These are phyloP conservation scores for Naganishia kalamii DNA, from an alignment of 768 basidiomycete genomes.

Conservation along the genomic window DNA sequence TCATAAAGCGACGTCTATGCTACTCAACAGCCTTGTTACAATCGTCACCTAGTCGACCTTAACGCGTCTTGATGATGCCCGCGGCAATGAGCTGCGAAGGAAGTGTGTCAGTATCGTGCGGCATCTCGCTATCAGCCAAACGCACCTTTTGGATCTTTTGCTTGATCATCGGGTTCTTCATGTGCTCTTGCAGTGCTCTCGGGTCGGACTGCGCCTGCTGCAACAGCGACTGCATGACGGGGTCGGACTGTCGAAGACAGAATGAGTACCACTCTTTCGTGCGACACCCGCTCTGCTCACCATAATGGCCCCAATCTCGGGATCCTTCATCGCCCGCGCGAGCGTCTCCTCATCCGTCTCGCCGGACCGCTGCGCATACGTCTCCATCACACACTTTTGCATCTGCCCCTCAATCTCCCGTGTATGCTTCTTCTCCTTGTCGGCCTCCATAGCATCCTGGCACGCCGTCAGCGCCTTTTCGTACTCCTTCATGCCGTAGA, in stretches of 20 bases:
- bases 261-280: neutral
- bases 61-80: slow-evolving; percentile 76
- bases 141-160: slow-evolving; percentile 68
- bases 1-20: too few relatives aligned
- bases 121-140: neutral
- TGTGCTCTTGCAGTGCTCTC: slow-evolving; percentile 81
- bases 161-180: slow-evolving; percentile 73
- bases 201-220: slow-evolving; percentile 91
- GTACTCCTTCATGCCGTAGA: slow-evolving; percentile 85
- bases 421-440: slow-evolving; percentile 73
- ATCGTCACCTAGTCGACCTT: slow-evolving; percentile 14
- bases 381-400: slow-evolving; percentile 69
- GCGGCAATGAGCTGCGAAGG: slow-evolving; percentile 62
- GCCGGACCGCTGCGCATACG: slow-evolving; percentile 67
- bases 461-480: slow-evolving; percentile 76
- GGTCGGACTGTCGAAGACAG: slow-evolving; percentile 52
- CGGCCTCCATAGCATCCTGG: slow-evolving; percentile 67
- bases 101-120: neutral
- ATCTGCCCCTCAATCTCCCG: slow-evolving; percentile 76
- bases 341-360: slow-evolving; percentile 91
- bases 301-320: slow-evolving; percentile 62
- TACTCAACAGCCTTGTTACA: too few relatives aligned
- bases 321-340: slow-evolving; percentile 92
- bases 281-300: neutral
- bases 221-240: slow-evolving; percentile 83